Evolutionary conservation across 2,329 filamentous ascomycete genomes (phyloP), one percentile per base, ranked within the genome.

Genomic region (Microdochium paspali): DNA sequence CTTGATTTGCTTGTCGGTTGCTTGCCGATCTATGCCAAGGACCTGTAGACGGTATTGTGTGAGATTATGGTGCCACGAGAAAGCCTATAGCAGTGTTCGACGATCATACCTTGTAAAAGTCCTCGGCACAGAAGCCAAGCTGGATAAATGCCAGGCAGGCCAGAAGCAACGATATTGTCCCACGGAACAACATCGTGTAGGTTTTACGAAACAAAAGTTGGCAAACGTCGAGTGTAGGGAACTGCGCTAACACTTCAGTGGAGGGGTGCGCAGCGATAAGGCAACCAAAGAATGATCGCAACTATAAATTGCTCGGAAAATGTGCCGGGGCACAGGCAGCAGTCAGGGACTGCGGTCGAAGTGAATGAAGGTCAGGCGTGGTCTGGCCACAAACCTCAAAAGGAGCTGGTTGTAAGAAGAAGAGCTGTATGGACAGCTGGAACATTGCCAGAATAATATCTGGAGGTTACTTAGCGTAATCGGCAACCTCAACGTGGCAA

Each of bases 1-100:
- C 68, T 98, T 98, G 63, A 98, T 85, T 59, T 97, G 85, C 60
- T 84, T 83, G 47, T 95, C 90, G 44, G 80, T 84, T 15, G 91
- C 91, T 50, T 84, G 74, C 60, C 81, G 89, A 60, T 84, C 79
- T 53, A 98, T 70, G 47, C 86, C 89, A 24, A 98, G 80, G 49
- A 95, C 70, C 82, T 95, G 45, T 23, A 23, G 21, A 55, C 28
- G 54, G 47, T 28, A 42, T 35, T 45, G 32, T 49, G 32, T 20
- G 46, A n/a, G 10, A 45, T 18, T 28, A 12, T 40, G 6, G 13
- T 31, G 13, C 31, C 7, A 18, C 5, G 12, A 21, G 12, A 3
- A 24, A 12, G 42, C 39, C 13, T 42, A n/a, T 5, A 10, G n/a
- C 28, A 18, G 10, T 35, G 12, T 24, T 18, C 15, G 28, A 12